A percentile compares a stretch with the other conserved stretches of the same genome.
Evolutionary conservation across 495 filamentous ascomycete species (phyloP).

Genomic region (Oidiodendron maius): DNA sequence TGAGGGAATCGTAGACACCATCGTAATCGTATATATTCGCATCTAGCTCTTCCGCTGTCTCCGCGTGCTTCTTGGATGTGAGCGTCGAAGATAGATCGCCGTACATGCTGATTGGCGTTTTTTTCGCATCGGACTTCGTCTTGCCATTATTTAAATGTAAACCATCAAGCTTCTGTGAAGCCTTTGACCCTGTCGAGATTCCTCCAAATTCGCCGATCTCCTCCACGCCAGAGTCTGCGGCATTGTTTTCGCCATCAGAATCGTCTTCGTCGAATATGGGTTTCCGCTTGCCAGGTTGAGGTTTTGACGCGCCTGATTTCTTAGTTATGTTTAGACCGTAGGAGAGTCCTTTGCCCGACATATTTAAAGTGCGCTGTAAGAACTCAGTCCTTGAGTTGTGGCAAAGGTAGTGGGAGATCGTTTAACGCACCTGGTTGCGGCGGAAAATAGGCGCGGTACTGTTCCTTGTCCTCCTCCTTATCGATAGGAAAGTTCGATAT

Average conservation of each 20-base stretch:
- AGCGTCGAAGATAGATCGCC: slow-evolving; percentile 49
- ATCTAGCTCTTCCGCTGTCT: slow-evolving; percentile 54
- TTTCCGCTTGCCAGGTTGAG: slow-evolving; percentile 37
- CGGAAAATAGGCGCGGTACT: too few species aligned
- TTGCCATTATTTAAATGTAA: slow-evolving; percentile 15
- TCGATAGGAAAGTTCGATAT: too few species aligned
- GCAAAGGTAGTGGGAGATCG: too few species aligned
- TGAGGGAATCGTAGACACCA: slow-evolving; percentile 61
- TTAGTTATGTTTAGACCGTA: slow-evolving; percentile 55
- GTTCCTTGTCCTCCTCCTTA: too few species aligned
- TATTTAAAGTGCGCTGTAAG: slow-evolving; percentile 10
- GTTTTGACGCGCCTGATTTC: slow-evolving; percentile 24
- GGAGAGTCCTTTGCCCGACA: slow-evolving; percentile 33
- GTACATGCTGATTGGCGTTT: slow-evolving; percentile 33
- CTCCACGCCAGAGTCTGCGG: slow-evolving; percentile 11
- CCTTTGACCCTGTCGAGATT: slow-evolving; percentile 1
- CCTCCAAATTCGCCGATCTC: slow-evolving; percentile 25
- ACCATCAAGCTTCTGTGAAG: background rate
- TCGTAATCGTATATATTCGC: slow-evolving; percentile 75
- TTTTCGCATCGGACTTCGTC: slow-evolving; percentile 22
- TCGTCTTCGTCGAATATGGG: slow-evolving; percentile 44
- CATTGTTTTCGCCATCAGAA: slow-evolving; percentile 35
- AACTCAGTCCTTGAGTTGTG: background rate
- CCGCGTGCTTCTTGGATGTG: slow-evolving; percentile 47
- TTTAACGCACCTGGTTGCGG: too few species aligned